A percentile compares a stretch with the other conserved stretches of the same genome.
Evolutionary conservation across 2,329 filamentous ascomycete genomes (phyloP).

Genomic region (Zopfia rhizophila): DNA sequence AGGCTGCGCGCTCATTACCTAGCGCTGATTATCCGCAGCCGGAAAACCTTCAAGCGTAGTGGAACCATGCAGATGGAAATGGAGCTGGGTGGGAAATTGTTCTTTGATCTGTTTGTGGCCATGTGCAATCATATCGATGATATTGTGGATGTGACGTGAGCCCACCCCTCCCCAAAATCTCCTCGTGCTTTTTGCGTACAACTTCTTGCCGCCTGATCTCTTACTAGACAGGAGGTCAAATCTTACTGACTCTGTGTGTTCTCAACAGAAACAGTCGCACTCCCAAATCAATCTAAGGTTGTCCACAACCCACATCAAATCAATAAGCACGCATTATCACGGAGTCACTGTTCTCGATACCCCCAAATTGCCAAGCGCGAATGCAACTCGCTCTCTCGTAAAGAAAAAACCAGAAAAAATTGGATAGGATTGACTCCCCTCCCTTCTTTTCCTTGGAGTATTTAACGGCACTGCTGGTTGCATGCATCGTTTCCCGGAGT

Average conservation of each 20-base stretch:
- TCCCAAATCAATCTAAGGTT: constrained; percentile 63
- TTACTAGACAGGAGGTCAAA: not conserved
- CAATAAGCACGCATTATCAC: constrained; percentile 28
- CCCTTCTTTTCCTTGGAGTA: constrained; percentile 40
- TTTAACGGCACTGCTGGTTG: constrained; percentile 25
- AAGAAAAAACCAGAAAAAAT: constrained; percentile 44
- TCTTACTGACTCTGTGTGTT: not conserved
- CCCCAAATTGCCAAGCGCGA: constrained; percentile 27
- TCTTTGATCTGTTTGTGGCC: constrained; percentile 98
- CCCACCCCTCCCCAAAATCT: constrained; percentile 8
- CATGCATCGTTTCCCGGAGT: constrained; percentile 12
- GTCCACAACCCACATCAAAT: constrained; percentile 32
- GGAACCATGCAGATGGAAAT: constrained; percentile 99
- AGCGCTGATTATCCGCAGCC: constrained; percentile 95
- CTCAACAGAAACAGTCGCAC: constrained; percentile 61
- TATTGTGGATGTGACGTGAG: constrained; percentile 80
- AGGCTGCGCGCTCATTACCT: constrained; percentile 96
- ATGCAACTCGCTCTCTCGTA: too few species aligned
- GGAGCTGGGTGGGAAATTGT: constrained; percentile 93
- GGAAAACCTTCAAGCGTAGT: constrained; percentile 97
- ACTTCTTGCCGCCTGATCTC: constrained; percentile 3
- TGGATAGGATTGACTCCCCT: constrained; percentile 42
- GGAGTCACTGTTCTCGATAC: constrained; percentile 31
- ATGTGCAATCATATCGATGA: constrained; percentile 99
- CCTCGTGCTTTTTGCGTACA: constrained; percentile 10